phyloP scores from a whole-genome alignment of 2,329 filamentous ascomycete species.

The Geoglossum cookeanum region DNA sequence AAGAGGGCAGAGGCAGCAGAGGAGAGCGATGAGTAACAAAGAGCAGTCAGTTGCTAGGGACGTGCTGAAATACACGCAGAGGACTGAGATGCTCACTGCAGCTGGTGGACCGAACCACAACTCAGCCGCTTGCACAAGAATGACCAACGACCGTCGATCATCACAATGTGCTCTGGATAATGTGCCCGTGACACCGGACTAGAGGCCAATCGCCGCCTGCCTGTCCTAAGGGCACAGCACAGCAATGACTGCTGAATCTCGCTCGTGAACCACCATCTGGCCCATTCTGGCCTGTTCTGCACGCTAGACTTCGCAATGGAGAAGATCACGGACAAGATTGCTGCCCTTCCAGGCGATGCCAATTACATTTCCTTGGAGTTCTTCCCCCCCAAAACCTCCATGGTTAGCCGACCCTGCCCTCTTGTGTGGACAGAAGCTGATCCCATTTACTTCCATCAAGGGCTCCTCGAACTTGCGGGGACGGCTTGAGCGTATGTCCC shows the following conservation, averaged over 20 bases:
- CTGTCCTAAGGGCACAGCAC: neutral
- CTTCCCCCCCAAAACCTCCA: constrained; percentile 93
- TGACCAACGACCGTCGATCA: too few relatives aligned
- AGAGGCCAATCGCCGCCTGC: neutral
- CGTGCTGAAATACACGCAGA: neutral
- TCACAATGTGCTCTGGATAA: too few relatives aligned
- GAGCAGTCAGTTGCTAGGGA: too few relatives aligned
- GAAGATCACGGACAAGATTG: constrained; percentile 90
- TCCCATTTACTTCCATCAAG: constrained; percentile 17
- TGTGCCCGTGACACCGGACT: too few relatives aligned
- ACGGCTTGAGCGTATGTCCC: constrained; percentile 86
- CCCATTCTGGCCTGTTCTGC: neutral
- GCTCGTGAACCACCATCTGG: neutral
- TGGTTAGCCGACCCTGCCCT: constrained; percentile 30
- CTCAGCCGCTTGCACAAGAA: neutral
- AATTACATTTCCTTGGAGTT: constrained; percentile 96
- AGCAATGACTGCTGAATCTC: neutral
- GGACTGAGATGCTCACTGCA: neutral
- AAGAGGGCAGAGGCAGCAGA: neutral
- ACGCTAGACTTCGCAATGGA: constrained; percentile 35
- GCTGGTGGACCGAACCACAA: neutral
- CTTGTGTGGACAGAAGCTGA: neutral
- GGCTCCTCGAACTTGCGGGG: constrained; percentile 86
- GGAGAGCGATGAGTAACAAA: neutral
- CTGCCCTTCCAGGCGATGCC: constrained; percentile 61